These are phyloP conservation scores for Argentina anserina DNA, from an alignment of 306 rosid genomes.

Conservation along the genomic window DNA sequence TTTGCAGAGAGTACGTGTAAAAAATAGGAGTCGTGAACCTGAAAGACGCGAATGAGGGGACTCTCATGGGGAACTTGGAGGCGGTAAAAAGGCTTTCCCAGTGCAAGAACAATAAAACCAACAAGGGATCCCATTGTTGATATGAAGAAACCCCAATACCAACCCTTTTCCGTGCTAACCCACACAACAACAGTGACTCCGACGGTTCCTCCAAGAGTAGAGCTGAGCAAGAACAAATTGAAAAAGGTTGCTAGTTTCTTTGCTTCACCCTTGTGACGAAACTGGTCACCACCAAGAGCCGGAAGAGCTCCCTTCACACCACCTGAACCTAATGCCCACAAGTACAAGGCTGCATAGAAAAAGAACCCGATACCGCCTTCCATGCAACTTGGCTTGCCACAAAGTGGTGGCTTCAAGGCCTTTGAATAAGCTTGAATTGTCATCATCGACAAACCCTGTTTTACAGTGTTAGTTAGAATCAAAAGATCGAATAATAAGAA, in stretches of 20 bases:
- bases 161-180: constrained; percentile 44
- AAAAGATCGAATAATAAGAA: background rate
- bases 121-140: constrained; percentile 42
- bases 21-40: constrained; percentile 38
- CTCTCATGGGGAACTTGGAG: constrained; percentile 51
- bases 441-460: constrained; percentile 48
- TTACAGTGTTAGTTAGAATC: background rate
- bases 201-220: constrained; percentile 52
- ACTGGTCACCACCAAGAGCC: constrained; percentile 80
- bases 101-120: constrained; percentile 51
- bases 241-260: constrained; percentile 67
- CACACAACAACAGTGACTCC: constrained; percentile 71
- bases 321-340: constrained; percentile 66
- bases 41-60: constrained; percentile 52
- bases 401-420: constrained; percentile 44
- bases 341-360: constrained; percentile 51
- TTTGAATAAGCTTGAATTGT: constrained; percentile 56
- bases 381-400: constrained; percentile 48
- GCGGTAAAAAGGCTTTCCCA: constrained; percentile 76
- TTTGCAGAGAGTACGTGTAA: too few species aligned
- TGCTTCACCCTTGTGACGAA: constrained; percentile 53
- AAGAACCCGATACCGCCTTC: constrained; percentile 43
- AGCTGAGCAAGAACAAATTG: constrained; percentile 59
- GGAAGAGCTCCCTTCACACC: constrained; percentile 77
- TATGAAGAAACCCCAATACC: constrained; percentile 78